phyloP scores from a whole-genome alignment of 1,284 basidiomycete species.

The Pyrrhoderma lamaoense region DNA sequence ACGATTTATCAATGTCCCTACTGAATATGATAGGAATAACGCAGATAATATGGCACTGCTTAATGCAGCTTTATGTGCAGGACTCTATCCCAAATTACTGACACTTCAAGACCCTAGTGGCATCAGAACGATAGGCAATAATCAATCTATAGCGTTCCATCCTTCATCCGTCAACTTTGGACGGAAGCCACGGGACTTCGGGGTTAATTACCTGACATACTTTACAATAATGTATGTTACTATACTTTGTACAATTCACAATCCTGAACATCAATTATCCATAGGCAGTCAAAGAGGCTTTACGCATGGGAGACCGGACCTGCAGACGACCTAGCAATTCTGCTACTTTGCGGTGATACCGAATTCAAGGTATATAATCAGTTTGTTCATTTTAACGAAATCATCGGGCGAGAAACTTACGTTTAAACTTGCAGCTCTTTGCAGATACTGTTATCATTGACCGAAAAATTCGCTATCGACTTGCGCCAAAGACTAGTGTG shows the following conservation, averaged over 20 bases:
- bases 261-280: neutral
- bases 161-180: conserved; percentile 89
- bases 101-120: conserved; percentile 48
- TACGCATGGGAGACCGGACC: conserved; percentile 98
- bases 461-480: conserved; percentile 73
- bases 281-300: conserved; percentile 84
- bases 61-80: conserved; percentile 79
- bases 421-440: conserved; percentile 46
- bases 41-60: conserved; percentile 55
- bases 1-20: conserved; percentile 72
- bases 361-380: conserved; percentile 71
- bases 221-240: conserved; percentile 81
- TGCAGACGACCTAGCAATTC: conserved; percentile 76
- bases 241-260: conserved; percentile 17
- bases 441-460: conserved; percentile 76
- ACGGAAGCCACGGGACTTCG: conserved; percentile 61
- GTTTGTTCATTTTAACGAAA: conserved; percentile 2
- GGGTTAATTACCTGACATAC: conserved; percentile 71
- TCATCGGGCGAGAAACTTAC: conserved; percentile 1
- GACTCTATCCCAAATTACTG: conserved; percentile 90
- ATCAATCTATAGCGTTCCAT: conserved; percentile 79
- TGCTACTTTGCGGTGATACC: conserved; percentile 86
- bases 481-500: conserved; percentile 66
- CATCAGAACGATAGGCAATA: conserved; percentile 84
- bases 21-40: conserved; percentile 67